Base-by-base conservation (phyloP, 805 yeast genomes). In the Ogataea thermomethanolica region DNA sequence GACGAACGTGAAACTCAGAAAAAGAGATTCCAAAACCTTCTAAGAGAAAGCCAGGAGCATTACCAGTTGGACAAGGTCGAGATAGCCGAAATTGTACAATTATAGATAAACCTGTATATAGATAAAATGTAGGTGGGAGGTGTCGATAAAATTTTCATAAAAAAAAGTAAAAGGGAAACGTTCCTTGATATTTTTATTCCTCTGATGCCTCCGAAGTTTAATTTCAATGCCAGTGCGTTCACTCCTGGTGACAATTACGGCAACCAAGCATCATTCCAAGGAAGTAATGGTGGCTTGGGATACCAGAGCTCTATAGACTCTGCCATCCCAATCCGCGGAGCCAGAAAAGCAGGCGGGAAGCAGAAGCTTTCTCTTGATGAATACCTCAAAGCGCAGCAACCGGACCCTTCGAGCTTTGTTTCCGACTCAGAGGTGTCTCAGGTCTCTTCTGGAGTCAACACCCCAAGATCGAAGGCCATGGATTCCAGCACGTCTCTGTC, bases 401-500 rank as follows among this genome's bases (percentile, higher is more conserved):
- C 44, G 12, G 17, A 43, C 3, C 43, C 49, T 27, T 54, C 64
- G 20, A 50, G 45, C 11, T 33, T 37, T 29, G 41, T 33, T 14
- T 33, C 44, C 2, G 48, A 44, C 20, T 43, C 53, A 5, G 52
- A 45, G 29, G 39, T 38, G 17, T 71, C 64, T 37, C 55, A 38
- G 49, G 53, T 37, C 46, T 66, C 57, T 7, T 59, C 66, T 10
- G 64, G 64, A 27, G 29, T 45, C 30, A 48, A 48, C 23, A 55
- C 60, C 22, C 60, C 67, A 22, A 33, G 53, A 29, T 49, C 59
- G 9, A 41, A 42, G 25, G 45, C 60, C 2, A 50, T 49, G 49
- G 57, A 61, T 17, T 71, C 77, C n/a, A 79, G 91, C 5, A 76
- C 89, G 8, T 84, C 95, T 2, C 69, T 90, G 52, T 67, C 87